phyloP scores from a whole-genome alignment of 1,284 basidiomycete genomes.

The Coriolopsis trogii region DNA sequence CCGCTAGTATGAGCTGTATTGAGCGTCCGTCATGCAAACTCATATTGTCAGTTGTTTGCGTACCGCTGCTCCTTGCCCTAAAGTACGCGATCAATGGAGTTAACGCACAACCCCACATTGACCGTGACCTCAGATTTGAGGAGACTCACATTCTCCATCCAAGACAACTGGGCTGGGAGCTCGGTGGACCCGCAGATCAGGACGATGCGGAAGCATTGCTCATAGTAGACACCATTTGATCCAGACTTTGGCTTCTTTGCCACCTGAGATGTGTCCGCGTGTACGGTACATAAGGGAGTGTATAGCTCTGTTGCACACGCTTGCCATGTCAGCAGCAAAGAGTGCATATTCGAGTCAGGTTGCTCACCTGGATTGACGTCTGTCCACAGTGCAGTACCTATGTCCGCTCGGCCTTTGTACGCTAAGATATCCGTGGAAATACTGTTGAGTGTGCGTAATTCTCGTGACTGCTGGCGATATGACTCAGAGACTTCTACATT shows the following conservation, averaged over 20 bases:
- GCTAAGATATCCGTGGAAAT: no score
- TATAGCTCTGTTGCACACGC: conserved; percentile 42
- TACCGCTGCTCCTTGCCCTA: conserved; percentile 27
- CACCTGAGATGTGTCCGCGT: conserved; percentile 42
- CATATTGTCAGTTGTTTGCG: no score
- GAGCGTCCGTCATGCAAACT: no score
- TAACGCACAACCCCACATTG: no score
- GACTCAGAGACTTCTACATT: no score
- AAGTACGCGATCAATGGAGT: background rate
- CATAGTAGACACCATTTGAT: conserved; percentile 35
- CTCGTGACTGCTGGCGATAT: no score
- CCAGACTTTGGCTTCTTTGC: conserved; percentile 21
- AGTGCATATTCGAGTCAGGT: background rate
- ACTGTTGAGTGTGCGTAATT: no score
- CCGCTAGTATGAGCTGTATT: no score
- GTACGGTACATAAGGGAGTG: conserved; percentile 45
- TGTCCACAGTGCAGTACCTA: no score
- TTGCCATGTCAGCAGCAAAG: background rate
- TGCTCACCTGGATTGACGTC: no score
- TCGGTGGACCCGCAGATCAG: conserved; percentile 53
- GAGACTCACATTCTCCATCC: conserved; percentile 42
- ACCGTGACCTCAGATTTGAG: no score
- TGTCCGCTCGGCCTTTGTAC: no score
- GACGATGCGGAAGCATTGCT: conserved; percentile 48
- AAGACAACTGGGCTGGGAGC: conserved; percentile 46